phyloP scores from a whole-genome alignment of 2,329 filamentous ascomycete genomes.

The Penicillium sp. region DNA sequence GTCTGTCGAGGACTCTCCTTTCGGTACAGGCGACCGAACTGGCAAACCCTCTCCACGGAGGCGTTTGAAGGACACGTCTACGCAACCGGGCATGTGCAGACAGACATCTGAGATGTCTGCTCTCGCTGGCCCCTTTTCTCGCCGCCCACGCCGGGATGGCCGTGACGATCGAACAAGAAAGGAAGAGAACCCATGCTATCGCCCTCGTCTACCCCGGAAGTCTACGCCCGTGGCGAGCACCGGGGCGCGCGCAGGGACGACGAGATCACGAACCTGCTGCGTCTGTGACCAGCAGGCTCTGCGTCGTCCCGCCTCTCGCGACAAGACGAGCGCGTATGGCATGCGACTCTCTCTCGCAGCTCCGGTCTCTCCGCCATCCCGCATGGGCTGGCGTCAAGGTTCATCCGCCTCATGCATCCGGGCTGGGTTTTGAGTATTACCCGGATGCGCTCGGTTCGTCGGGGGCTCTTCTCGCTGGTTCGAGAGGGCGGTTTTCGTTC shows the following conservation, averaged over 20 bases:
- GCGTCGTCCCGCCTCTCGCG: no score
- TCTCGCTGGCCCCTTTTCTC: conserved; percentile 19
- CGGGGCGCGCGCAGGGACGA: conserved; percentile 25
- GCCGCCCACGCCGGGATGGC: conserved; percentile 13
- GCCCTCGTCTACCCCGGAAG: conserved; percentile 9
- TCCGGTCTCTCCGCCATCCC: conserved; percentile 2
- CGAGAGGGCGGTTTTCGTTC: conserved; percentile 17
- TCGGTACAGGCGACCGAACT: conserved; percentile 42
- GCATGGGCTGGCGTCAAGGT: conserved; percentile 38
- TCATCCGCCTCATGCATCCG: conserved; percentile 54
- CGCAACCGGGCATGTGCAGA: conserved; percentile 24
- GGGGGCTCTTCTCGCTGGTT: conserved; percentile 29
- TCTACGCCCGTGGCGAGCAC: conserved; percentile 30
- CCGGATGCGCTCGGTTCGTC: conserved; percentile 35
- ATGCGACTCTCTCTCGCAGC: neutral
- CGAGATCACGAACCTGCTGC: no score
- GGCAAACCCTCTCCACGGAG: conserved; percentile 23
- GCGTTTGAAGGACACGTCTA: conserved; percentile 19
- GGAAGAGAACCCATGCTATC: conserved; percentile 4
- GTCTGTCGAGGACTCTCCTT: conserved; percentile 36
- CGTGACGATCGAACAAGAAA: conserved; percentile 4
- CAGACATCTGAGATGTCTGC: conserved; percentile 38
- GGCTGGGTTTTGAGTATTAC: conserved; percentile 42
- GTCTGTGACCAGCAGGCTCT: neutral
- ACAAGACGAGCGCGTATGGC: no score